phyloP scores from a whole-genome alignment of 331 rosid species.

The Phaseolus coccineus region DNA sequence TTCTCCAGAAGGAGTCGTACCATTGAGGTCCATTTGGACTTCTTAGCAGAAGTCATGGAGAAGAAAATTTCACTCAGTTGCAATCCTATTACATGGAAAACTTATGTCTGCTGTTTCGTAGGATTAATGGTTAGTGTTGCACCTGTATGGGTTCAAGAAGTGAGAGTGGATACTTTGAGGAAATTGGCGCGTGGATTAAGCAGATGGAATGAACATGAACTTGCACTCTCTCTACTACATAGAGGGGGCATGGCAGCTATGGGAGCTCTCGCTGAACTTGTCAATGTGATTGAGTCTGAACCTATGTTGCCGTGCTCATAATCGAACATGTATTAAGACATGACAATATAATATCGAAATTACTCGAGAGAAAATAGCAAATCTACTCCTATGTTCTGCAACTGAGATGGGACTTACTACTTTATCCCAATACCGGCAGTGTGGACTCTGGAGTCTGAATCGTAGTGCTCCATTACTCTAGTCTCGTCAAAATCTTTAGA shows the following conservation, averaged over 20 bases:
- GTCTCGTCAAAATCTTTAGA: background rate
- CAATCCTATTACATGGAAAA: conserved; percentile 70
- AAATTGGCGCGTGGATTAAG: conserved; percentile 63
- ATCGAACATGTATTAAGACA: background rate
- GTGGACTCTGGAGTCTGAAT: background rate
- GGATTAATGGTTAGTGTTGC: conserved; percentile 65
- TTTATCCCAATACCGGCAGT: background rate
- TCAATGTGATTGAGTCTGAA: conserved; percentile 44
- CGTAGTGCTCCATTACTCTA: conserved; percentile 3
- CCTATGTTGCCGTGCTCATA: conserved; percentile 11
- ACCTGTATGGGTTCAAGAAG: conserved; percentile 70
- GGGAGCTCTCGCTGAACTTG: conserved; percentile 71
- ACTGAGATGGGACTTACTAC: conserved; percentile 7
- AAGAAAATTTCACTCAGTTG: conserved; percentile 70
- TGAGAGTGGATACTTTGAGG: conserved; percentile 64
- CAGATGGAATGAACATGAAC: conserved; percentile 74
- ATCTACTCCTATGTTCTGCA: background rate
- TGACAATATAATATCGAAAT: background rate
- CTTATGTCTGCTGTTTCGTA: conserved; percentile 70
- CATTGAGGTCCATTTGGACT: conserved; percentile 68
- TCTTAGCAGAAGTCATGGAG: conserved; percentile 71
- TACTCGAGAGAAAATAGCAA: background rate
- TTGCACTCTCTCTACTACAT: conserved; percentile 69
- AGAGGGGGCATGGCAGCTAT: conserved; percentile 72
- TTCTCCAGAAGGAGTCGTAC: conserved; percentile 55